A percentile compares a stretch with the other conserved stretches of the same genome.
These are phyloP conservation scores for Xylariaceae sp. DNA, from an alignment of 2,329 filamentous ascomycete species.

Conservation along the genomic window DNA sequence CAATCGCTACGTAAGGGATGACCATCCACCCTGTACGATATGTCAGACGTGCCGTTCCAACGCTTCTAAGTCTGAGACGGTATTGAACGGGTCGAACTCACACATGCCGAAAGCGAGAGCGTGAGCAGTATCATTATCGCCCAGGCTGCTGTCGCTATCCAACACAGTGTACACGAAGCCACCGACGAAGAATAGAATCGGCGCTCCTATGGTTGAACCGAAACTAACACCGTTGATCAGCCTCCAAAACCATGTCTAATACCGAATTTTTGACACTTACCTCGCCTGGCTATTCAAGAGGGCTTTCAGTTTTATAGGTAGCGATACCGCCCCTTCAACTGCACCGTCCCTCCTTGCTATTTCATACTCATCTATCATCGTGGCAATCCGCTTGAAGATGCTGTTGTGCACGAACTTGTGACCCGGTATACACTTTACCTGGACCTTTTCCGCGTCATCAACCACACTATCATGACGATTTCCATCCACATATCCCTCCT, in stretches of 20 bases:
- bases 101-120: conserved; percentile 30
- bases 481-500: not conserved
- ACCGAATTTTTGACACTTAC: too few relatives aligned
- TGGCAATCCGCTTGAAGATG: conserved; percentile 26
- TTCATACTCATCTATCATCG: conserved; percentile 26
- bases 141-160: conserved; percentile 22
- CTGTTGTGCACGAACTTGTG: conserved; percentile 21
- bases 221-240: conserved; percentile 14
- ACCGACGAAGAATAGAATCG: conserved; percentile 27
- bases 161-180: conserved; percentile 27
- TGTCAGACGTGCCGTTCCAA: not conserved
- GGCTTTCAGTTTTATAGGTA: conserved; percentile 24
- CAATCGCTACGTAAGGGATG: conserved; percentile 28
- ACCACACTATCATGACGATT: conserved; percentile 7
- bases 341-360: conserved; percentile 1
- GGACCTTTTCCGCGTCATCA: conserved; percentile 6
- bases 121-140: conserved; percentile 28
- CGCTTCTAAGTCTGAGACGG: not conserved
- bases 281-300: conserved; percentile 26
- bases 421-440: not conserved
- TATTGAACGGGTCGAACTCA: conserved; percentile 12
- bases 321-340: conserved; percentile 14
- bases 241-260: too few relatives aligned
- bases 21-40: conserved; percentile 28
- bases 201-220: conserved; percentile 25